phyloP scores from a whole-genome alignment of 2,329 filamentous ascomycete genomes.

The Cryphonectria naterciae region DNA sequence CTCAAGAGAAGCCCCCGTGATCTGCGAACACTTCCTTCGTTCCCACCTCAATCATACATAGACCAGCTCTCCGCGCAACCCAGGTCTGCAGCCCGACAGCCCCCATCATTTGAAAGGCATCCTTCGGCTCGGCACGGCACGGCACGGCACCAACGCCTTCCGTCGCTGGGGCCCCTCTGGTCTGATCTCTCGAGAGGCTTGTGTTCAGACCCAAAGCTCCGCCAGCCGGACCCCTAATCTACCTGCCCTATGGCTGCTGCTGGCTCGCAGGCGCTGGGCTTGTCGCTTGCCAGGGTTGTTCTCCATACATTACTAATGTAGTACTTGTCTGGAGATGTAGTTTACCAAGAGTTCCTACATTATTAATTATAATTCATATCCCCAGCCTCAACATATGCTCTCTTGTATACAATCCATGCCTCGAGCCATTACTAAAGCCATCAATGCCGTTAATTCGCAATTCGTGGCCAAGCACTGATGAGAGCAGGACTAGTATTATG shows the following conservation, averaged over 20 bases:
- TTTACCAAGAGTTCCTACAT: too few relatives aligned
- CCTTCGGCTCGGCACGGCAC: not conserved
- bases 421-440: not conserved
- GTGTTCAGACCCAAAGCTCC: not conserved
- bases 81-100: not conserved
- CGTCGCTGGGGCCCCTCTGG: conserved; percentile 4
- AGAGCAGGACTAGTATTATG: too few relatives aligned
- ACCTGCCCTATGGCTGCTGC: not conserved
- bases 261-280: too few relatives aligned
- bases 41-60: not conserved
- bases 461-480: not conserved
- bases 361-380: too few relatives aligned
- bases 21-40: not conserved
- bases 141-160: not conserved
- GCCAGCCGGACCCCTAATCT: too few relatives aligned
- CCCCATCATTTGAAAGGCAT: not conserved
- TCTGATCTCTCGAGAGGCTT: not conserved
- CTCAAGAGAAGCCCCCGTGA: not conserved
- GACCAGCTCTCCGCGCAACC: not conserved
- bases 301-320: too few relatives aligned
- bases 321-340: too few relatives aligned
- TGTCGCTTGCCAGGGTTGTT: too few relatives aligned
- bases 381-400: too few relatives aligned
- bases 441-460: not conserved
- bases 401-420: not conserved